Percentiles rank a stretch among this genome's conserved stretches.
These are phyloP conservation scores for Climacium dendroides DNA, from an alignment of 225 moss, liverwort and hornwort species.

Conservation along the genomic window DNA sequence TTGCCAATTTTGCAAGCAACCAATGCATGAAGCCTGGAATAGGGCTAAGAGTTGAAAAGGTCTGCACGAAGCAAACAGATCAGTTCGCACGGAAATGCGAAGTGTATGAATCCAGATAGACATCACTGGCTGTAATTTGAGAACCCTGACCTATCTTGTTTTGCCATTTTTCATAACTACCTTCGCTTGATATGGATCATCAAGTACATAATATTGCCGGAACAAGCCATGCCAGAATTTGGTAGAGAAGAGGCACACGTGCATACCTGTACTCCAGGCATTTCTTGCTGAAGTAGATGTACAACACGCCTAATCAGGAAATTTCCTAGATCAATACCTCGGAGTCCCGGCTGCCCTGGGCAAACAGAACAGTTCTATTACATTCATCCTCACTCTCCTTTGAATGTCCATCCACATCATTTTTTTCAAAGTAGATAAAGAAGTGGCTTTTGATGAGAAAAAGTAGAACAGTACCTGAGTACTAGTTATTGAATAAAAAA, in stretches of 20 bases:
- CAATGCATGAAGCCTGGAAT: constrained; percentile 72
- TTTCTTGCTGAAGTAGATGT: constrained; percentile 59
- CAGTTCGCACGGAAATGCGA: neutral
- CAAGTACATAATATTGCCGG: neutral
- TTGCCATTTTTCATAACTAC: neutral
- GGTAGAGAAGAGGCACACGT: constrained; percentile 11
- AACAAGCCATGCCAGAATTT: neutral
- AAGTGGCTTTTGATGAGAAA: neutral
- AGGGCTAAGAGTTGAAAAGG: constrained; percentile 80
- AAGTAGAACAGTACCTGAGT: constrained; percentile 48
- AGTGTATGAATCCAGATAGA: neutral
- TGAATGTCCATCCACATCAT: neutral
- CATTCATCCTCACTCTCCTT: neutral
- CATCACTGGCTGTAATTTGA: neutral
- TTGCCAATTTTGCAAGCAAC: constrained; percentile 64
- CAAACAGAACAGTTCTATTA: neutral
- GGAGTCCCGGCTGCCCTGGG: constrained; percentile 71
- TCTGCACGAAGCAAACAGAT: constrained; percentile 30
- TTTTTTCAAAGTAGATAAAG: neutral
- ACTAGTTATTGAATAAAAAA: constrained; percentile 80
- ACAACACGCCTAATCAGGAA: constrained; percentile 86
- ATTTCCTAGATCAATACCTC: constrained; percentile 82
- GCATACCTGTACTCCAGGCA: constrained; percentile 60
- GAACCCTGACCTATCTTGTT: neutral
- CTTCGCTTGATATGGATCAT: neutral